A percentile compares a stretch with the other conserved stretches of the same genome.
phyloP scores from a whole-genome alignment of 2,329 filamentous ascomycete species.

The Chaetomiaceae sp. region DNA sequence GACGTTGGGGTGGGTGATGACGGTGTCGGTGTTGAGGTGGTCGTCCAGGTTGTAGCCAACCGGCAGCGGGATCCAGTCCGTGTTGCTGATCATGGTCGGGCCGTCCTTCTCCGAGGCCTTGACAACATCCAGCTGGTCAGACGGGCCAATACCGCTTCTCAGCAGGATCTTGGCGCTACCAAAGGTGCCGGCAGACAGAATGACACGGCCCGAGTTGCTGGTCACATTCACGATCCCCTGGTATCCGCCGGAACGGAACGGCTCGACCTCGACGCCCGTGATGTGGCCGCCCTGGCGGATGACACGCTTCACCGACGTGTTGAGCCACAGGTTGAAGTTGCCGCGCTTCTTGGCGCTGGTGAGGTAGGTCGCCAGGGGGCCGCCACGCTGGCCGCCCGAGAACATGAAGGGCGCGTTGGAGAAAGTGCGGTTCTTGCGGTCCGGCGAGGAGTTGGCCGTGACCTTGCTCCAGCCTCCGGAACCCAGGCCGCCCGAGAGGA shows the following conservation, averaged over 20 bases:
- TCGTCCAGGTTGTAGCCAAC: conserved; percentile 49
- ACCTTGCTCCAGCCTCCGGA: conserved; percentile 56
- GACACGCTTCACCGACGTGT: conserved; percentile 58
- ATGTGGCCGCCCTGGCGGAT: conserved; percentile 53
- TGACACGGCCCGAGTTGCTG: conserved; percentile 51
- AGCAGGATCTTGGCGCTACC: conserved; percentile 59
- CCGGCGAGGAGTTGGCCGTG: conserved; percentile 52
- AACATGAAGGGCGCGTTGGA: conserved; percentile 62
- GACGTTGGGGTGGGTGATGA: conserved; percentile 41
- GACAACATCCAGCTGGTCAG: conserved; percentile 47
- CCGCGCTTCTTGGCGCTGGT: conserved; percentile 50
- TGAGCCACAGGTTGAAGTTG: conserved; percentile 60
- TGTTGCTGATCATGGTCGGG: conserved; percentile 41
- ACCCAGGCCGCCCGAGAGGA: conserved; percentile 51
- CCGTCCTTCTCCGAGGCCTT: conserved; percentile 39
- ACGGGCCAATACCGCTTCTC: conserved; percentile 58
- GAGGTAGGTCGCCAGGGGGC: conserved; percentile 63
- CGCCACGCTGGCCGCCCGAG: conserved; percentile 56
- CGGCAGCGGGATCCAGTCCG: conserved; percentile 45
- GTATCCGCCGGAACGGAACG: conserved; percentile 44
- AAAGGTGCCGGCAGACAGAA: conserved; percentile 59
- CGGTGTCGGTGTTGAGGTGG: conserved; percentile 44
- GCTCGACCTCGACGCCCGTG: conserved; percentile 57
- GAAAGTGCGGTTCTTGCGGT: conserved; percentile 58
- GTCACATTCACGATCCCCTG: conserved; percentile 55